These are phyloP conservation scores for Jacaranda mimosifolia DNA, from an alignment of 257 asterid genomes.

Conservation along the genomic window DNA sequence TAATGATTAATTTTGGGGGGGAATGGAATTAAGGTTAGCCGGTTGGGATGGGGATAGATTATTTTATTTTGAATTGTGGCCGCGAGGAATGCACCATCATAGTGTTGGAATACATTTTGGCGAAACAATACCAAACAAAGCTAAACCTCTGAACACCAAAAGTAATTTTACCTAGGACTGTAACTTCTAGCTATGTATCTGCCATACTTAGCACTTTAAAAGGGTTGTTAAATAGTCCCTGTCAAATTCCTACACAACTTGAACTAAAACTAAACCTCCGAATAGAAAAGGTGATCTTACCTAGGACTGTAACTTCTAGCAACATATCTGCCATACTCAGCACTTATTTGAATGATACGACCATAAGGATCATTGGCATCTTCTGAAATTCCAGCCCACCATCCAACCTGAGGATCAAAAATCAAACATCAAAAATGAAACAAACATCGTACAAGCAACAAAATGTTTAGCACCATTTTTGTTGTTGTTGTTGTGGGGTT, in stretches of 20 bases:
- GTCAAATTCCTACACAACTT: background rate
- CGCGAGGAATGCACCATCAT: too few species aligned
- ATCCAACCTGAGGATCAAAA: constrained; percentile 81
- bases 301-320: constrained; percentile 95
- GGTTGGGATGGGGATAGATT: too few species aligned
- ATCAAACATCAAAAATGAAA: constrained; percentile 30
- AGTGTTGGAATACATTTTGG: too few species aligned
- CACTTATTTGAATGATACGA: constrained; percentile 80
- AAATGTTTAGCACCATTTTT: constrained; percentile 6
- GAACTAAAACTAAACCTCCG: constrained; percentile 8
- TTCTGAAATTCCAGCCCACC: constrained; percentile 98
- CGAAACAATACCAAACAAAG: too few species aligned
- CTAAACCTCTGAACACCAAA: background rate
- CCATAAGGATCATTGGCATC: constrained; percentile 83
- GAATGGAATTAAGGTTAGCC: too few species aligned
- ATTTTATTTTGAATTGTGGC: too few species aligned
- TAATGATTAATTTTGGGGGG: too few species aligned
- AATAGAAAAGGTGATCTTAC: constrained; percentile 51
- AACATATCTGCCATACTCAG: constrained; percentile 93
- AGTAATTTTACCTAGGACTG: constrained; percentile 83
- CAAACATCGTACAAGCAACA: background rate
- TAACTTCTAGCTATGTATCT: constrained; percentile 90
- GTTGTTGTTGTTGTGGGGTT: too few species aligned
- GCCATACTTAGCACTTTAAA: constrained; percentile 79
- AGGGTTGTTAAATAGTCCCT: too few species aligned